Base-by-base conservation (phyloP, 148 eudicot genomes). In the Rhododendron ovatum region DNA sequence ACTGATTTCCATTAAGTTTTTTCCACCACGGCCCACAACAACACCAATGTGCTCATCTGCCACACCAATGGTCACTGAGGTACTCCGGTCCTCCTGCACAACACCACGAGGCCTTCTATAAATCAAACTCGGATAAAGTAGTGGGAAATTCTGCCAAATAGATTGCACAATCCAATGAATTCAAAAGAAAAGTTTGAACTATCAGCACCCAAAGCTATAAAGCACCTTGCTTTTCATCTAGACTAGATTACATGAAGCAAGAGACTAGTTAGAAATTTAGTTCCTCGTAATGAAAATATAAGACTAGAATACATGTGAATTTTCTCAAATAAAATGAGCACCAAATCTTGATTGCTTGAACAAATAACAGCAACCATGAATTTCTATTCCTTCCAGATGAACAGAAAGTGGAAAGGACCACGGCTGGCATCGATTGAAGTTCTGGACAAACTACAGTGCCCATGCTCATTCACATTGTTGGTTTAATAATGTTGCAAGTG, bases 31-130 rank as follows among this genome's bases (percentile, higher is more conserved):
- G 24, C 99, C 99, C 85, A 97, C 95, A 7, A 97, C 96, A 53
- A 97, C 86, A 33, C 99, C 99, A 43, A 97, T 93, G 90, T 95
- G 99, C 89, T 97, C 99, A 89, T 97, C 99, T 67, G 98, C 94
- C 89, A 97, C 93, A 86, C 99, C 99, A 80, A 97, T 94, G 39
- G 98, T 97, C 83, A 93, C 85, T 14, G 98, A 95, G 91, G 90
- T 92, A 84, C 91, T 90, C 83, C 87, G 87, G 28, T 93, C 96
- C 80, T 93, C 98, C 96, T 93, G 91, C 91, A 89, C 41, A 85
- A 81, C 82, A 71, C 57, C 82, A 43, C 45, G 1, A 84, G 47
- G 57, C 67, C 77, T 33, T 43, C n/a, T 71, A 59, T 69, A 45
- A 13, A 63, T 39, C 50, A 53, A 65, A 82, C 84, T 80, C 30